These are phyloP conservation scores for Forsythia viridissima DNA, from an alignment of 257 asterid genomes.

Conservation along the genomic window DNA sequence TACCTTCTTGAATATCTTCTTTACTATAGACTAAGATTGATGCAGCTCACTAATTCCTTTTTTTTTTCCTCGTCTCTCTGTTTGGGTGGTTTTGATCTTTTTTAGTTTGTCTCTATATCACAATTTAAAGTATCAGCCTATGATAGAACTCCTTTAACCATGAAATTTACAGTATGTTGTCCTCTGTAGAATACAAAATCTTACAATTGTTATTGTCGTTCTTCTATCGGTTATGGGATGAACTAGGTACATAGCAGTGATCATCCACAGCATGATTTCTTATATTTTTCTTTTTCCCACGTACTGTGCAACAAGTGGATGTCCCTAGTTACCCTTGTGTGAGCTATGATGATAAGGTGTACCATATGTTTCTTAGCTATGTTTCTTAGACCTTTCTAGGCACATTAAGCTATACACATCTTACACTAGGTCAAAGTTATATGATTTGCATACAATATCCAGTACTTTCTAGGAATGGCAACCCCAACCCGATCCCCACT, in stretches of 20 bases:
- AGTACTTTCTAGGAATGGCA: not conserved
- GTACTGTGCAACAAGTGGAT: not conserved
- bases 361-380: not conserved
- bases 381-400: not conserved
- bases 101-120: no score
- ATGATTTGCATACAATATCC: not conserved
- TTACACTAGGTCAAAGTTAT: not conserved
- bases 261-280: not conserved
- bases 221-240: not conserved
- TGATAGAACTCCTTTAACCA: no score
- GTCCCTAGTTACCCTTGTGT: not conserved
- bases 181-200: not conserved
- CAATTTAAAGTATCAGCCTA: no score
- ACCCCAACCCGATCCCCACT: no score
- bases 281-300: not conserved
- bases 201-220: no score
- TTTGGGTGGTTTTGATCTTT: no score
- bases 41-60: no score
- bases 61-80: no score
- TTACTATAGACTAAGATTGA: no score
- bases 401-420: not conserved
- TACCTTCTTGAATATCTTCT: not conserved
- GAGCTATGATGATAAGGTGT: not conserved
- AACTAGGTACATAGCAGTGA: not conserved
- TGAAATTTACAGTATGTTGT: no score